These are phyloP conservation scores for Coemansia guatemalensis DNA, from an alignment of 192 early-diverging fungal genomes.

Conservation along the genomic window DNA sequence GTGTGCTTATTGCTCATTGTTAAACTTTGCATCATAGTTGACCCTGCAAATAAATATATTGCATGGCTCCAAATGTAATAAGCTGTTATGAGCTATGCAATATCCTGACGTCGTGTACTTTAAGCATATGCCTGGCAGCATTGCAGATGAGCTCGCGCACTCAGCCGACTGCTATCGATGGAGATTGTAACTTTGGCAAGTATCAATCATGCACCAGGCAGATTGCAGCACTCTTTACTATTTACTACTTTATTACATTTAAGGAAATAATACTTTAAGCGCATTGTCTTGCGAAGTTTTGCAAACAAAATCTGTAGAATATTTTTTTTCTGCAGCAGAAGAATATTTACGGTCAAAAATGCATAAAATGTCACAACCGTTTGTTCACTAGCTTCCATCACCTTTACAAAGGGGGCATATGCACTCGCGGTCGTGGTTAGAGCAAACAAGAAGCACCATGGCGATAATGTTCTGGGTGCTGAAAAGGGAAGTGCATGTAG, in stretches of 20 bases:
- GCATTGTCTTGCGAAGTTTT: background rate
- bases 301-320: background rate
- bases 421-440: slow-evolving; percentile 35
- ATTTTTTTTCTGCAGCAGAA: background rate
- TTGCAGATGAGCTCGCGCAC: background rate
- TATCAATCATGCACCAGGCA: background rate
- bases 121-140: background rate
- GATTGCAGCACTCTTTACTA: background rate
- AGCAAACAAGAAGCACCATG: background rate
- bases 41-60: background rate
- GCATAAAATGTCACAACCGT: background rate
- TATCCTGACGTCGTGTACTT: background rate
- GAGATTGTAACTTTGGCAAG: background rate
- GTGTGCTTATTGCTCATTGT: background rate
- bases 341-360: background rate
- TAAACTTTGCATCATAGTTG: background rate
- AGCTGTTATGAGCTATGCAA: background rate
- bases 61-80: background rate
- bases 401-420: slow-evolving; percentile 36
- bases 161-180: background rate
- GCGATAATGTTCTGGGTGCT: background rate
- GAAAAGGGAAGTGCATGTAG: background rate
- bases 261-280: background rate
- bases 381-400: slow-evolving; percentile 11
- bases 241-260: background rate